Conservation (phyloP, 768 basidiomycete species). For the Leccinum subgranulosum region DNA sequence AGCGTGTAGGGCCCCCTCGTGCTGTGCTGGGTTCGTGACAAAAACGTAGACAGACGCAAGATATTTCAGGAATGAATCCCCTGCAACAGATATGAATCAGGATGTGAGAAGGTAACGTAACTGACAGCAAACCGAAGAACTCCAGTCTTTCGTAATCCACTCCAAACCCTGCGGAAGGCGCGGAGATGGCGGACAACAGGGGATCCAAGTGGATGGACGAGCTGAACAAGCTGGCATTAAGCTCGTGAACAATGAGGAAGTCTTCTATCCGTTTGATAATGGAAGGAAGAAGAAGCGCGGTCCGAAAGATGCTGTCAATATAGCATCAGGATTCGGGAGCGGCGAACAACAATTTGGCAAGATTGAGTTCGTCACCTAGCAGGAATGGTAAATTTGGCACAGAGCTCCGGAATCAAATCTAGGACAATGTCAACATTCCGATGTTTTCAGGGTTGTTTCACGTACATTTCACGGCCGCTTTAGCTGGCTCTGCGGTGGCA, state of each 20-base stretch:
- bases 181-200: constrained; percentile 63
- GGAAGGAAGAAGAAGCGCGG: constrained; percentile 69
- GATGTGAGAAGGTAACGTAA: constrained; percentile 20
- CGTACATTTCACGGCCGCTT: constrained; percentile 59
- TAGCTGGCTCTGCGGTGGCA: constrained; percentile 33
- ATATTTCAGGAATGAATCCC: constrained; percentile 84
- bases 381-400: constrained; percentile 65
- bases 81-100: constrained; percentile 29
- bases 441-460: constrained; percentile 13
- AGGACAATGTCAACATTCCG: constrained; percentile 26
- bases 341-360: constrained; percentile 9
- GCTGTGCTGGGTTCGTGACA: constrained; percentile 58
- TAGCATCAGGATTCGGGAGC: constrained; percentile 23
- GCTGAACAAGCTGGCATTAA: constrained; percentile 67
- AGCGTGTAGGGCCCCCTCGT: constrained; percentile 67
- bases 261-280: constrained; percentile 71
- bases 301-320: constrained; percentile 57
- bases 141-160: constrained; percentile 84
- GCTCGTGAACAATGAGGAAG: constrained; percentile 70
- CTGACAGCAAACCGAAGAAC: constrained; percentile 57
- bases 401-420: constrained; percentile 87
- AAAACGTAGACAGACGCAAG: constrained; percentile 72
- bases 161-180: constrained; percentile 67
- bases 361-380: constrained; percentile 52
- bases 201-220: constrained; percentile 58